These are phyloP conservation scores for Neurospora sp. DNA, from an alignment of 495 filamentous ascomycete genomes.

Conservation along the genomic window DNA sequence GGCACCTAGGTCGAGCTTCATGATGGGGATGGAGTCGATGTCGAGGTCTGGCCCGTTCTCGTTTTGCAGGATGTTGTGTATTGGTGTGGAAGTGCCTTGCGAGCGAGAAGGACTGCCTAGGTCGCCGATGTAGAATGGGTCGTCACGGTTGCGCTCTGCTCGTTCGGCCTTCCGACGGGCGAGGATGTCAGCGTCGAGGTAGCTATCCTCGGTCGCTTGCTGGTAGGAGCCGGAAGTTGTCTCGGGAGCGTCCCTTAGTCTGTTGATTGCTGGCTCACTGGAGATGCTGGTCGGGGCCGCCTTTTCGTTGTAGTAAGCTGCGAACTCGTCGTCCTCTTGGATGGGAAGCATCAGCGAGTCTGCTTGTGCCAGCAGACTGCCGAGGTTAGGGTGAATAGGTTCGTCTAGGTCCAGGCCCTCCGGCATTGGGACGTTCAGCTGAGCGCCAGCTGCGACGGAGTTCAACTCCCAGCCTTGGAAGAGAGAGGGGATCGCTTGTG, in stretches of 20 bases:
- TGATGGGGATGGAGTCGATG: conserved; percentile 88
- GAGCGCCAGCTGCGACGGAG: conserved; percentile 73
- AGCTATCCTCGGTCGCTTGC: conserved; percentile 41
- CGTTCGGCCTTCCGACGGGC: conserved; percentile 58
- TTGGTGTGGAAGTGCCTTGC: conserved; percentile 48
- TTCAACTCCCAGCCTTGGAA: conserved; percentile 83
- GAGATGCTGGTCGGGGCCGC: conserved; percentile 29
- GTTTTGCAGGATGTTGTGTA: conserved; percentile 58
- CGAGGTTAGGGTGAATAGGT: conserved; percentile 70
- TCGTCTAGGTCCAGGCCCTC: conserved; percentile 61
- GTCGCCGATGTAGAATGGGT: conserved; percentile 85
- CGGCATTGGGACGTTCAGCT: conserved; percentile 78
- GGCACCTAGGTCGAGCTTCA: conserved; percentile 70
- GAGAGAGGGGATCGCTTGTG: conserved; percentile 76
- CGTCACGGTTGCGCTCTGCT: conserved; percentile 71
- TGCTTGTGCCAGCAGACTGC: conserved; percentile 48
- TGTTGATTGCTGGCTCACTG: conserved; percentile 43
- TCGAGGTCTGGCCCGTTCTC: conserved; percentile 69
- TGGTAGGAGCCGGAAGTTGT: conserved; percentile 54
- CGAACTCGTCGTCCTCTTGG: conserved; percentile 52
- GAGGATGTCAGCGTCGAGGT: conserved; percentile 52
- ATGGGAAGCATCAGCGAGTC: conserved; percentile 43
- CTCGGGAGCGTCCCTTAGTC: conserved; percentile 32
- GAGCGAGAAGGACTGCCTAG: conserved; percentile 28
- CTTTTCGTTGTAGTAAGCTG: conserved; percentile 62